These are phyloP conservation scores for Hylodesmum podocarpum DNA, from an alignment of 306 rosid genomes.

Conservation along the genomic window DNA sequence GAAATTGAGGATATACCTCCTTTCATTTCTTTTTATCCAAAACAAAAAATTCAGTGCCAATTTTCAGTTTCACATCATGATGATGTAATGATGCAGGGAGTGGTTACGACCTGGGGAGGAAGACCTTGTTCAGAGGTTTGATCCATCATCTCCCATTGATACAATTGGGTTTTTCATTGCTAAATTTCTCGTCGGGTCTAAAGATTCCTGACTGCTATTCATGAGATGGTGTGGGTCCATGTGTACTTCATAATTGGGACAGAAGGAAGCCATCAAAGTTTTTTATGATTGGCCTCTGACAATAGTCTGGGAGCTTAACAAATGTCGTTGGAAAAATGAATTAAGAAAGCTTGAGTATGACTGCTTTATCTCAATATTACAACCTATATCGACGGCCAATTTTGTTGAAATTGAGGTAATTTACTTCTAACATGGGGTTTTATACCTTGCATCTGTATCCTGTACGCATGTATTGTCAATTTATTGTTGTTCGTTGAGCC, in stretches of 20 bases:
- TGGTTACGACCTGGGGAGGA: slow-evolving; percentile 95
- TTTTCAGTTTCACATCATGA: background rate
- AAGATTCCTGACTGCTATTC: slow-evolving; percentile 37
- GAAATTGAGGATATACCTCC: background rate
- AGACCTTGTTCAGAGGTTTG: slow-evolving; percentile 94
- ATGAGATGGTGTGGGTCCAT: slow-evolving; percentile 4
- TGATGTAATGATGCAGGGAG: slow-evolving; percentile 47
- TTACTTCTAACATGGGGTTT: background rate
- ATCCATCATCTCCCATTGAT: slow-evolving; percentile 78
- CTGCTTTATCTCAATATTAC: background rate
- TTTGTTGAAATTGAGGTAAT: slow-evolving; percentile 10
- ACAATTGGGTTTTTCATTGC: slow-evolving; percentile 96
- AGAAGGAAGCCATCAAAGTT: slow-evolving; percentile 26
- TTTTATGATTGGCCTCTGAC: slow-evolving; percentile 26
- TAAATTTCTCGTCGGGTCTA: slow-evolving; percentile 72
- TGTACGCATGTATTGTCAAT: background rate
- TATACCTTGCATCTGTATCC: background rate
- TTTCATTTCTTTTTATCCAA: background rate
- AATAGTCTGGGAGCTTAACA: background rate
- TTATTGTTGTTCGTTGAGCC: background rate
- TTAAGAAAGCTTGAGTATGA: background rate
- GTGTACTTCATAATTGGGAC: slow-evolving; percentile 15
- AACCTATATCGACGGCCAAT: background rate
- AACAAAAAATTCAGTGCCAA: background rate
- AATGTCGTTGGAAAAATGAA: background rate